These are phyloP conservation scores for Botrytis pseudocinerea DNA, from an alignment of 2,329 filamentous ascomycete species.

Conservation along the genomic window DNA sequence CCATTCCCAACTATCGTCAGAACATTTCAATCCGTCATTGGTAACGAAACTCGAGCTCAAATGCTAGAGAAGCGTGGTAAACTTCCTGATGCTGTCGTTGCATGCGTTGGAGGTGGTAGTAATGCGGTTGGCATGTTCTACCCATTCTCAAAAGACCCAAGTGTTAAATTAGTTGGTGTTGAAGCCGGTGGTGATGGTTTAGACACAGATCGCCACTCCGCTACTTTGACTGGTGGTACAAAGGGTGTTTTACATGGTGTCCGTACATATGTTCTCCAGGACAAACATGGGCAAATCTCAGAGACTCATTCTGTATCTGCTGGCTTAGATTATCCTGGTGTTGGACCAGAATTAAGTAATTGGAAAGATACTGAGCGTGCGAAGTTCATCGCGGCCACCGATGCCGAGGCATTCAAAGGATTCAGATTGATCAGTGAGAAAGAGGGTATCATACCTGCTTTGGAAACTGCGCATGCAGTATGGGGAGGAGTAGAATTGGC, in stretches of 20 bases:
- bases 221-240: conserved; percentile 80
- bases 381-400: conserved; percentile 86
- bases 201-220: conserved; percentile 81
- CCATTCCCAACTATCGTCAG: conserved; percentile 97
- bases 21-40: conserved; percentile 96
- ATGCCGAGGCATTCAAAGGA: conserved; percentile 83
- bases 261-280: conserved; percentile 91
- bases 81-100: conserved; percentile 92
- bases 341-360: conserved; percentile 84
- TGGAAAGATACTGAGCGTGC: conserved; percentile 93
- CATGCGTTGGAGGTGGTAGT: conserved; percentile 92
- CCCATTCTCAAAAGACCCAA: conserved; percentile 82
- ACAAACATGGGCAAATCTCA: conserved; percentile 86
- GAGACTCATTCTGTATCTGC: conserved; percentile 97
- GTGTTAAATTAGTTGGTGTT: conserved; percentile 86
- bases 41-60: conserved; percentile 89
- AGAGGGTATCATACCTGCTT: conserved; percentile 94
- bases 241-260: conserved; percentile 96
- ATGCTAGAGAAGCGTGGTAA: conserved; percentile 83
- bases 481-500: conserved; percentile 86
- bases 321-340: conserved; percentile 94
- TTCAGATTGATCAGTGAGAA: conserved; percentile 83
- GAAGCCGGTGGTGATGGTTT: conserved; percentile 94
- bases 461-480: conserved; percentile 92
- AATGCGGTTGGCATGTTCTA: conserved; percentile 99